These are phyloP conservation scores for Rhododendron mucronatum DNA, from an alignment of 148 eudicot species.

Conservation along the genomic window DNA sequence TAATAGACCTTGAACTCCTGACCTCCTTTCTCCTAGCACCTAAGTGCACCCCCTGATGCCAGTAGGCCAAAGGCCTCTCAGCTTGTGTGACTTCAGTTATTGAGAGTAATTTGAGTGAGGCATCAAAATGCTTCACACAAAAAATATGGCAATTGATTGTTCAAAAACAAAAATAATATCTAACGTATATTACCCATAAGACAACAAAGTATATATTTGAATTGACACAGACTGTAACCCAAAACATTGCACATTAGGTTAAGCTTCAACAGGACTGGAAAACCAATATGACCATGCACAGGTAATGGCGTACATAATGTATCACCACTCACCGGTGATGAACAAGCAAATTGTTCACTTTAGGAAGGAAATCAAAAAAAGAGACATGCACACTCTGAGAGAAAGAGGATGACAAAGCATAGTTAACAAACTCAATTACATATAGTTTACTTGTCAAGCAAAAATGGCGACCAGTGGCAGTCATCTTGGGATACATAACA, in stretches of 20 bases:
- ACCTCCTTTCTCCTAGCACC: background rate
- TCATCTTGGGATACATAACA: background rate
- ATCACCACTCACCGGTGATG: background rate
- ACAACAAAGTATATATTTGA: background rate
- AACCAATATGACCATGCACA: background rate
- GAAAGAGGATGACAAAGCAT: background rate
- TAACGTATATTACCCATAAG: background rate
- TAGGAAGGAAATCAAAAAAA: background rate
- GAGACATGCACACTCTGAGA: background rate
- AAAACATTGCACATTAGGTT: background rate
- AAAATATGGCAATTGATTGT: background rate
- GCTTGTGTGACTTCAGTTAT: background rate
- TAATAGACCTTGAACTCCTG: background rate
- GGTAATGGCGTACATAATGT: background rate
- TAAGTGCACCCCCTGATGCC: background rate
- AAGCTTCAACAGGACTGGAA: background rate
- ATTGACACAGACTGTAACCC: background rate
- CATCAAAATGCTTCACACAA: background rate
- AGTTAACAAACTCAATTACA: background rate
- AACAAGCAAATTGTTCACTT: background rate
- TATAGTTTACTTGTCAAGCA: background rate
- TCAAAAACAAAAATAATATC: background rate
- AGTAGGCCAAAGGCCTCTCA: background rate
- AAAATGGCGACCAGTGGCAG: background rate
- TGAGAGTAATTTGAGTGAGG: background rate